A percentile compares a stretch with the other conserved stretches of the same genome.
These are phyloP conservation scores for Hanseniaspora thailandica DNA, from an alignment of 805 yeast genomes.

Conservation along the genomic window DNA sequence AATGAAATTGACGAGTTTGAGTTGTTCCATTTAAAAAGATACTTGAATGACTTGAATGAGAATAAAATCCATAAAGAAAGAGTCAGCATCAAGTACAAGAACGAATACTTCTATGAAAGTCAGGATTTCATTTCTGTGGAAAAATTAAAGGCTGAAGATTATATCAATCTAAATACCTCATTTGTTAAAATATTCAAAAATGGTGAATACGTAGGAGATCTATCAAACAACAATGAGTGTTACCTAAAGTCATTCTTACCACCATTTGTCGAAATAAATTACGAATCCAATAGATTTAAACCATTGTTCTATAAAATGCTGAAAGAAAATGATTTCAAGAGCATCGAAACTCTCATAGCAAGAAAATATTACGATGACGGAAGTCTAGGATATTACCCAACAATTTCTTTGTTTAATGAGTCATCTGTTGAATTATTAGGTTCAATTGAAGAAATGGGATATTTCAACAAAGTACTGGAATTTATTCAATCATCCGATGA, in stretches of 20 bases:
- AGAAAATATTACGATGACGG: conserved; percentile 61
- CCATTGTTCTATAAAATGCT: conserved; percentile 17
- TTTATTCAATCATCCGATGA: conserved; percentile 19
- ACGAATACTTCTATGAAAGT: conserved; percentile 69
- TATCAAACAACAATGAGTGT: conserved; percentile 57
- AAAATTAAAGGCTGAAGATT: conserved; percentile 22
- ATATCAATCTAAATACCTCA: conserved; percentile 29
- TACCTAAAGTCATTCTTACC: conserved; percentile 67
- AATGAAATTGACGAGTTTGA: conserved; percentile 13
- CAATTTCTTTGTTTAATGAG: conserved; percentile 66
- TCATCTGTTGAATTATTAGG: conserved; percentile 65
- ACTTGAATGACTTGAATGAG: conserved; percentile 18
- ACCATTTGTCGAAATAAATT: conserved; percentile 33
- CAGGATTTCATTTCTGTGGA: conserved; percentile 39
- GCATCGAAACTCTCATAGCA: conserved; percentile 20
- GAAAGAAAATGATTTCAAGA: neutral
- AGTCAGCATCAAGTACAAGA: conserved; percentile 73
- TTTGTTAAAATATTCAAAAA: conserved; percentile 61
- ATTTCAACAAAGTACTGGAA: conserved; percentile 16
- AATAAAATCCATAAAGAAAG: conserved; percentile 40
- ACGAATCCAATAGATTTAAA: conserved; percentile 26
- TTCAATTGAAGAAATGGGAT: conserved; percentile 47
- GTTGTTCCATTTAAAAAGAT: conserved; percentile 19
- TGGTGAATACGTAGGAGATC: conserved; percentile 56
- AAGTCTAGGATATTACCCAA: conserved; percentile 79